Evolutionary conservation across 2,329 filamentous ascomycete species (phyloP).

Genomic region (Cladosporium sp.): DNA sequence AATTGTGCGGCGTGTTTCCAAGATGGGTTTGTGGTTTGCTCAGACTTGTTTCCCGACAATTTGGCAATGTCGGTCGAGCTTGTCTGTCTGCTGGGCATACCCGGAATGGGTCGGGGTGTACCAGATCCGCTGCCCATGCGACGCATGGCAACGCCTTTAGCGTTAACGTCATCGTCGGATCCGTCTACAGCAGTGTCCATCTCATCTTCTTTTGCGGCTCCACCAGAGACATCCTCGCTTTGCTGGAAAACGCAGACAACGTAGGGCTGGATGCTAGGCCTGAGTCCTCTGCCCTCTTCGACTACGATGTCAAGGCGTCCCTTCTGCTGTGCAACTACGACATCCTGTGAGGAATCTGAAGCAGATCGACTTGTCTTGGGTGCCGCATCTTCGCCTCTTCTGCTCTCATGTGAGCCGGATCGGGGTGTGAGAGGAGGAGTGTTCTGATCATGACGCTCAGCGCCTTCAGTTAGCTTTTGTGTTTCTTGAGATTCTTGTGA

Average conservation of each 20-base stretch:
- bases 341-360: slow-evolving; percentile 38
- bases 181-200: slow-evolving; percentile 39
- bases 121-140: slow-evolving; percentile 75
- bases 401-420: slow-evolving; percentile 71
- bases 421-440: slow-evolving; percentile 87
- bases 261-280: slow-evolving; percentile 84
- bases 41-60: slow-evolving; percentile 47
- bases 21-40: slow-evolving; percentile 76
- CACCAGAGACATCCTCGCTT: slow-evolving; percentile 92
- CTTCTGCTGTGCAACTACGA: slow-evolving; percentile 70
- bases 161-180: slow-evolving; percentile 57
- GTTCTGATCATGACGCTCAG: slow-evolving; percentile 70
- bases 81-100: slow-evolving; percentile 86
- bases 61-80: slow-evolving; percentile 87
- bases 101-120: slow-evolving; percentile 88
- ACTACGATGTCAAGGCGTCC: slow-evolving; percentile 91
- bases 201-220: slow-evolving; percentile 63
- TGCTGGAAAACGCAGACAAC: slow-evolving; percentile 96
- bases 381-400: slow-evolving; percentile 35
- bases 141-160: slow-evolving; percentile 50
- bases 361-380: slow-evolving; percentile 40
- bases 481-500: slow-evolving; percentile 48
- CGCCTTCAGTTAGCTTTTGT: slow-evolving; percentile 77
- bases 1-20: slow-evolving; percentile 97
- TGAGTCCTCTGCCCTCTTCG: slow-evolving; percentile 76